Conservation (phyloP, 257 asterid species). For the Solanum paucissectum region DNA sequence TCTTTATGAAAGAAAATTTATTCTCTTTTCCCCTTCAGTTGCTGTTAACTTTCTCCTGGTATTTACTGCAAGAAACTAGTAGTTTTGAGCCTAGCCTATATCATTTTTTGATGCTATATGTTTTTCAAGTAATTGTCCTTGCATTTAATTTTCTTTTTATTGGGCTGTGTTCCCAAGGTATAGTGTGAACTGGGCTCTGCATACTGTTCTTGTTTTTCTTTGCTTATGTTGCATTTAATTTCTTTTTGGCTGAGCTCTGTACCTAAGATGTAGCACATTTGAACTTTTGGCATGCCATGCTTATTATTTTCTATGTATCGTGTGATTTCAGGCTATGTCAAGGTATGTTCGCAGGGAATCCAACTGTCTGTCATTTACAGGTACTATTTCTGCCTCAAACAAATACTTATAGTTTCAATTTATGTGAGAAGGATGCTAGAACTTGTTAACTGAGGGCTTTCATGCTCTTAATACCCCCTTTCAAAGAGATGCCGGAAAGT, state of each 20-base stretch:
- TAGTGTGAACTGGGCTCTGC: not conserved
- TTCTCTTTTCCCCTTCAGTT: not conserved
- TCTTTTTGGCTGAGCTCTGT: not conserved
- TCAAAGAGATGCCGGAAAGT: not conserved
- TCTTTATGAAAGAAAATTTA: not conserved
- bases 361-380: conserved; percentile 64
- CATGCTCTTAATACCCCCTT: not conserved
- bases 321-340: conserved; percentile 52
- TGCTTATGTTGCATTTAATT: not conserved
- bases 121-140: not conserved
- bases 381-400: conserved; percentile 21
- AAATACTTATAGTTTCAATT: not conserved
- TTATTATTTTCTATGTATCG: not conserved
- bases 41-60: not conserved
- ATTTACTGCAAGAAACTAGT: not conserved
- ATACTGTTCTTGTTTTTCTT: not conserved
- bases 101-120: not conserved
- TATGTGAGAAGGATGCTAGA: not conserved
- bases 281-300: not conserved
- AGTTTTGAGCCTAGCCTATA: not conserved
- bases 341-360: conserved; percentile 77
- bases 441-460: not conserved
- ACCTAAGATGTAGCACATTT: not conserved
- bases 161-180: not conserved
- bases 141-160: not conserved